Base-by-base conservation (phyloP, 257 asterid species). In the Solanum sitiens region DNA sequence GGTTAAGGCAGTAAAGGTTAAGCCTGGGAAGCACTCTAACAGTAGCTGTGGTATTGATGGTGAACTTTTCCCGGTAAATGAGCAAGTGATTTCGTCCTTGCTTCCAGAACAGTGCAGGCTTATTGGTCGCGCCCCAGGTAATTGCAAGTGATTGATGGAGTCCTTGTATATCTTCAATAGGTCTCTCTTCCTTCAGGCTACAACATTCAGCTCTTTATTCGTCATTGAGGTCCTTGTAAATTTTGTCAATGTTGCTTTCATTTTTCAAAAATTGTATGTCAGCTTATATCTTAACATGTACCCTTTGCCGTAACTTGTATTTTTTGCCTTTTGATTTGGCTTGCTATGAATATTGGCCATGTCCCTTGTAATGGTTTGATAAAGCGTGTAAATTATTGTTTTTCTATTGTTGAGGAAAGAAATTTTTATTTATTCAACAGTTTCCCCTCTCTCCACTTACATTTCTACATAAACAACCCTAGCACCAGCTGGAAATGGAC, bases 21-120 rank as follows among this genome's bases (percentile, higher is more conserved):
- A 93, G 90, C 98, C 98, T 1, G 99, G 98, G 70, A 97, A 95
- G 90, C 97, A 87, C 91, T 91, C 98, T 7, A 95, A 94, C 89
- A 94, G 87, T 68, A 97, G 98, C 79, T 95, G 99, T 90, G 99
- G 99, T 87, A 96, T 97, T 8, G 99, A 97, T 74, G 99, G 99
- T 27, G 99, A 97, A 92, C 95, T 96, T 83, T 96, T 97, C 91
- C 93, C 98, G 0, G 94, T 94, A n/a, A 94, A 94, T 13, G 99
- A 96, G 85, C 98, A 94, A 90, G 92, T 96, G 40, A 88, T 92
- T 42, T 95, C 96, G 85, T 94, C 99, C 74, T 92, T 94, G 84
- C 96, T 97, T 85, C 99, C 98, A 11, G 98, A 97, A 40, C 99
- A 97, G 89, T 95, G 99, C 94, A 92, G 98, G 89, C 99, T 97